Evolutionary conservation across 257 asterid species (phyloP).

Genomic region (Ilex asprella): DNA sequence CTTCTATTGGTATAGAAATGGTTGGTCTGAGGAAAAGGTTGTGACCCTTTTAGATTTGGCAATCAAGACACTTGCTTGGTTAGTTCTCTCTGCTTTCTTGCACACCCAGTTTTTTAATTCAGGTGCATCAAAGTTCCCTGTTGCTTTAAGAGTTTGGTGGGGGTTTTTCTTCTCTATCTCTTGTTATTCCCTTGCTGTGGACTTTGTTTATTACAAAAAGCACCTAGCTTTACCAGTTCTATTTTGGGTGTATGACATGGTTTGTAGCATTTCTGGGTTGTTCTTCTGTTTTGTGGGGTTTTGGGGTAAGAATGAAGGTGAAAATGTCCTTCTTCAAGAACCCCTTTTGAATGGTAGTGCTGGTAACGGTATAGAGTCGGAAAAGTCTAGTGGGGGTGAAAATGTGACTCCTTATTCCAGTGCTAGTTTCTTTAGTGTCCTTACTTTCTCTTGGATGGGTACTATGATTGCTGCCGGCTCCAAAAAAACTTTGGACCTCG

Average conservation of each 20-base stretch:
- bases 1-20: constrained; percentile 58
- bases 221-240: constrained; percentile 27
- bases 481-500: constrained; percentile 63
- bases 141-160: constrained; percentile 70
- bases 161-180: constrained; percentile 46
- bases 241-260: constrained; percentile 60
- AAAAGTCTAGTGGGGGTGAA: constrained; percentile 40
- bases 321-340: constrained; percentile 33
- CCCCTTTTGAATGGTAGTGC: constrained; percentile 54
- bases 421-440: constrained; percentile 48
- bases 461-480: constrained; percentile 60
- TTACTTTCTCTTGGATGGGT: constrained; percentile 72
- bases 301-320: constrained; percentile 28
- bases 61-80: constrained; percentile 51
- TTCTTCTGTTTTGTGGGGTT: constrained; percentile 46
- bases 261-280: constrained; percentile 36
- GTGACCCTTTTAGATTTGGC: constrained; percentile 49
- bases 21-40: constrained; percentile 70
- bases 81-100: constrained; percentile 40
- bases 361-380: constrained; percentile 23
- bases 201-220: constrained; percentile 37
- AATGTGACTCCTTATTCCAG: constrained; percentile 69
- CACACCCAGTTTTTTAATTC: constrained; percentile 30
- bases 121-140: constrained; percentile 44
- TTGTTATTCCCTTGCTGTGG: constrained; percentile 56